phyloP scores from a whole-genome alignment of 768 basidiomycete species.

The Lentinula sp. region DNA sequence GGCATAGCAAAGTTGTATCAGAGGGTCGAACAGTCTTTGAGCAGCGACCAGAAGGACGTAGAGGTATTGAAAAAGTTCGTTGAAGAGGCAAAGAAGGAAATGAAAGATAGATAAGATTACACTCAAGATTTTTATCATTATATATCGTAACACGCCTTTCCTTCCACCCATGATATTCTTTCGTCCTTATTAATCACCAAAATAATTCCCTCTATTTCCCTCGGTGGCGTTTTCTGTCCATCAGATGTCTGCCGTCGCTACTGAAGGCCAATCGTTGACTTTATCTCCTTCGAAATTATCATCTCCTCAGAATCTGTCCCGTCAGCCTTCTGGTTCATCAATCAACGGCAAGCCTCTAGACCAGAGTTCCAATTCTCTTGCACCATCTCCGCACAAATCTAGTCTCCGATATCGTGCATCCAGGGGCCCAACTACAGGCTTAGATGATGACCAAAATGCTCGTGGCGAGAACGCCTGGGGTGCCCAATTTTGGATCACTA shows the following conservation, averaged over 20 bases:
- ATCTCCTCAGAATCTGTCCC: neutral
- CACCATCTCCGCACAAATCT: constrained; percentile 14
- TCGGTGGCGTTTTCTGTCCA: neutral
- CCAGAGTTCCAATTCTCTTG: neutral
- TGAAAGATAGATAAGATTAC: constrained; percentile 8
- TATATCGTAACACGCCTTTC: neutral
- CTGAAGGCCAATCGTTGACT: neutral
- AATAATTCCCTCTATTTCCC: neutral
- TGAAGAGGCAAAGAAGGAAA: constrained; percentile 31
- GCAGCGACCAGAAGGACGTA: constrained; percentile 29
- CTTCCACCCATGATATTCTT: neutral
- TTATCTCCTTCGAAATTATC: neutral
- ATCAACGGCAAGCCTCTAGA: constrained; percentile 1
- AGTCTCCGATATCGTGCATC: constrained; percentile 10
- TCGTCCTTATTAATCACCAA: neutral
- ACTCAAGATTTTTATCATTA: constrained; percentile 1
- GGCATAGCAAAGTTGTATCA: constrained; percentile 42
- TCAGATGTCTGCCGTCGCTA: neutral
- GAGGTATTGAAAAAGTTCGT: constrained; percentile 37
- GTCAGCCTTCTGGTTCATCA: neutral
- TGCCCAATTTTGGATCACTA: constrained; percentile 90
- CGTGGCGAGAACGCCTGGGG: constrained; percentile 90
- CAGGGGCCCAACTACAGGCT: constrained; percentile 10
- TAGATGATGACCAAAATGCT: constrained; percentile 41
- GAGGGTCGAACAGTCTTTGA: constrained; percentile 33